These are phyloP conservation scores for Teratosphaeria viscida DNA, from an alignment of 2,329 filamentous ascomycete genomes.

Conservation along the genomic window DNA sequence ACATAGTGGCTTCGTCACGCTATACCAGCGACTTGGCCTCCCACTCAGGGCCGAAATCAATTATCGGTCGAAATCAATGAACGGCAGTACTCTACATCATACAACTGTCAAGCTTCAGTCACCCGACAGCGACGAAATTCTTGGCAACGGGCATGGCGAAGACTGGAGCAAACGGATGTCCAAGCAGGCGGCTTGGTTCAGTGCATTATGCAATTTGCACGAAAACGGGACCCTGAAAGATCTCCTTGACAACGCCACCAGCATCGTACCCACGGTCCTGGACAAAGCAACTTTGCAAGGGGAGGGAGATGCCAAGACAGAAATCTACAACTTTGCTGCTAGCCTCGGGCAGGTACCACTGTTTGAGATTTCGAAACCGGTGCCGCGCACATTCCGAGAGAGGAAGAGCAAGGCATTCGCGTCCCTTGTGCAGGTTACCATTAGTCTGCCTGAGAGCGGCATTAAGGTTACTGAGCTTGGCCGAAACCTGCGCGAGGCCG, in stretches of 20 bases:
- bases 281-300: slow-evolving; percentile 9
- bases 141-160: slow-evolving; percentile 5
- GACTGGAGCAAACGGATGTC: slow-evolving; percentile 4
- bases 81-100: background rate
- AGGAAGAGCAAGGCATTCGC: background rate
- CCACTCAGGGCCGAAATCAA: slow-evolving; percentile 3
- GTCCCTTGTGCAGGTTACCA: slow-evolving; percentile 12
- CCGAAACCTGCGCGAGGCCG: slow-evolving; percentile 18
- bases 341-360: slow-evolving; percentile 27
- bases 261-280: slow-evolving; percentile 7
- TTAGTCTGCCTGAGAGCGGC: slow-evolving; percentile 28
- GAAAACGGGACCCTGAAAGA: slow-evolving; percentile 5
- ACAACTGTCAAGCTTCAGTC: slow-evolving; percentile 4
- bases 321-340: slow-evolving; percentile 35
- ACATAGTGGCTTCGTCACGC: background rate
- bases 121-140: slow-evolving; percentile 3
- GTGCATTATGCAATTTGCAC: slow-evolving; percentile 10
- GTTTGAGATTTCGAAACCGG: slow-evolving; percentile 7
- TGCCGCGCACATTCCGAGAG: background rate
- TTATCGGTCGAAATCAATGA: background rate
- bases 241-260: slow-evolving; percentile 5
- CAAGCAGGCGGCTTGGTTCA: slow-evolving; percentile 11
- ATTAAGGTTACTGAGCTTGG: slow-evolving; percentile 25
- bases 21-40: background rate
- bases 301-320: slow-evolving; percentile 18